Evolutionary conservation across 1,284 basidiomycete species (phyloP), one percentile per base, ranked within the genome.

Genomic region (Gymnopus androsaceus): DNA sequence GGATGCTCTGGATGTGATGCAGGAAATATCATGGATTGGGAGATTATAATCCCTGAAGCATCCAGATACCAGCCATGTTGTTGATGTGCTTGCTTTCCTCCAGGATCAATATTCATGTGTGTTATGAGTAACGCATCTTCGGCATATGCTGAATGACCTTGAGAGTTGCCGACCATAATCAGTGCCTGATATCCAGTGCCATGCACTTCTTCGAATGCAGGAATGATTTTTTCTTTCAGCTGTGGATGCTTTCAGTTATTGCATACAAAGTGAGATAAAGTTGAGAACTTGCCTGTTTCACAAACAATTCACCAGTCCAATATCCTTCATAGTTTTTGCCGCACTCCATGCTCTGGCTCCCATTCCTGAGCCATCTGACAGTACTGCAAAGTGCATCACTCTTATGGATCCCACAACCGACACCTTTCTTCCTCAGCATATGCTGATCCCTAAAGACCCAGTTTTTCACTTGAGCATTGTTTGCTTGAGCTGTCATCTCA

Each of bases 261-360:
- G 65, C 51, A 9, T 67, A 46, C 49, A 31, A 65, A 17, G 2
- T 51, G 51, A 11, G n/a, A n/a, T n/a, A 30, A 27, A 34, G 21
- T 38, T 11, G 42, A 34, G n/a, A 53, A 55, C 4, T n/a, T 40
- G 74, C 72, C 65, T 75, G 74, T 55, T 71, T 72, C 12, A 69
- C 63, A 59, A 75, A 75, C 0, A 70, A 42, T 53, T 76, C 71
- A 1, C 72, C 71, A 27, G 55, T 73, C 71, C 77, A 78, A 63
- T 74, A 79, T 0, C 76, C 75, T 5, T 77, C 68, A 47, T 75
- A 69, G 62, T 75, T 74, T 57, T 78, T 78, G 4, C 76, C 73
- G 65, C 77, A 76, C 46, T 76, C 69, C 3, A 78, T 47, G 2
- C 56, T 56, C 48, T 74, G 64, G 11, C 65, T 61, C 12, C 66